Evolutionary conservation across 495 filamentous ascomycete species (phyloP), one percentile per base, ranked within the genome.

Genomic region (Talaromyces ruber): DNA sequence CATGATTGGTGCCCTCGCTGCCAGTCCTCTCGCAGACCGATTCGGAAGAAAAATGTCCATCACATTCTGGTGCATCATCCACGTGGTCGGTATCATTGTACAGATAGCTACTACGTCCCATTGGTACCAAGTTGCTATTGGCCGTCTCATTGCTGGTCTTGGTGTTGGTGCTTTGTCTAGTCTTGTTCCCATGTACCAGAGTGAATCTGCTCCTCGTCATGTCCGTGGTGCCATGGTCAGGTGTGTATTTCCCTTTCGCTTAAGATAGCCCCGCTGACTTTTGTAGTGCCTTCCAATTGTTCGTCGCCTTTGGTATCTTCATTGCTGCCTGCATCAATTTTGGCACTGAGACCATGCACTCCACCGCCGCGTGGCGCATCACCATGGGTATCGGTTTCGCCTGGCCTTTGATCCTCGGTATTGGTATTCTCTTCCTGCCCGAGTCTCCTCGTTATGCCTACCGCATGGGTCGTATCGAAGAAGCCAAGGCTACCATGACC

Each of bases 271-370:
- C 30, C 30, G 30, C 30, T 32, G 9, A 32, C n/a, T 32, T 32
- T 4, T 1, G 75, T 55, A 79, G 83, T 57, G 82, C 82, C 47
- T 94, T 95, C 78, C 91, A 95, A 76, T 82, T 95, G 24, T 92
- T 94, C 76, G 89, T 94, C 71, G 91, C 91, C 29, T 80, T 92
- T 62, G 91, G 91, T 65, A 94, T 93, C 74, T 91, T 91, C 76
- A 82, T 86, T 52, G 88, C 90, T 63, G 85, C 91, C 72, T 85
- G 88, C 73, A 81, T 93, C 80, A 92, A 94, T 74, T 94, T 79
- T 70, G 90, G 89, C 39, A 92, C 90, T 25, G 75, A 84, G 61
- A 68, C 62, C 14, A 72, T 74, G 58, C 66, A 82, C 26, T 74
- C 74, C 47, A 83, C 84, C 43, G 82, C 80, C 30, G 85, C 87